These are phyloP conservation scores for Inonotus obliquus DNA, from an alignment of 1,284 basidiomycete genomes.

Conservation along the genomic window DNA sequence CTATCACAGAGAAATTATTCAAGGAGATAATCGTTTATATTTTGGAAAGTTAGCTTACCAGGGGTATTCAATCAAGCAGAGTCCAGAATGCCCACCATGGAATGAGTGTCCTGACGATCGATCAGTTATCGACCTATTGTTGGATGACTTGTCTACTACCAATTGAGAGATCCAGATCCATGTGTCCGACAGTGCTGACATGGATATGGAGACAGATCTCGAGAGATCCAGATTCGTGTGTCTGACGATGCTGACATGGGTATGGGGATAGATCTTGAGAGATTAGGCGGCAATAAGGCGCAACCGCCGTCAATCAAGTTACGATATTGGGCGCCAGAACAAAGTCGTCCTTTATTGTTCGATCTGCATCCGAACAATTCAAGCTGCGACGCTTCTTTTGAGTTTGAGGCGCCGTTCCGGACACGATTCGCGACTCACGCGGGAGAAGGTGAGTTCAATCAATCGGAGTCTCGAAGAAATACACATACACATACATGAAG, in stretches of 20 bases:
- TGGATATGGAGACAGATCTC: neutral
- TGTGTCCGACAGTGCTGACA: neutral
- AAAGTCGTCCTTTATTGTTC: neutral
- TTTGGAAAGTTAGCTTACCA: neutral
- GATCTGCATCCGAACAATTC: neutral
- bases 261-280: neutral
- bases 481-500: too few species aligned
- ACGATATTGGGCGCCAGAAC: neutral
- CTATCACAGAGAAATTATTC: neutral
- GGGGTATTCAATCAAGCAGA: neutral
- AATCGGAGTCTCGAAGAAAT: neutral
- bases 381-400: neutral
- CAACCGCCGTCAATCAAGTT: neutral
- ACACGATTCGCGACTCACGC: neutral
- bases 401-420: neutral
- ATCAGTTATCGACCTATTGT: too few species aligned
- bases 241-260: neutral
- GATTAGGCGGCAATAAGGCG: neutral
- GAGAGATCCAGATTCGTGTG: neutral
- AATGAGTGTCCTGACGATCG: neutral
- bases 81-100: neutral
- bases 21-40: neutral
- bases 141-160: too few species aligned
- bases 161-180: neutral
- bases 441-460: neutral